These are phyloP conservation scores for Scedosporium minutisporum DNA, from an alignment of 2,329 filamentous ascomycete genomes.

Conservation along the genomic window DNA sequence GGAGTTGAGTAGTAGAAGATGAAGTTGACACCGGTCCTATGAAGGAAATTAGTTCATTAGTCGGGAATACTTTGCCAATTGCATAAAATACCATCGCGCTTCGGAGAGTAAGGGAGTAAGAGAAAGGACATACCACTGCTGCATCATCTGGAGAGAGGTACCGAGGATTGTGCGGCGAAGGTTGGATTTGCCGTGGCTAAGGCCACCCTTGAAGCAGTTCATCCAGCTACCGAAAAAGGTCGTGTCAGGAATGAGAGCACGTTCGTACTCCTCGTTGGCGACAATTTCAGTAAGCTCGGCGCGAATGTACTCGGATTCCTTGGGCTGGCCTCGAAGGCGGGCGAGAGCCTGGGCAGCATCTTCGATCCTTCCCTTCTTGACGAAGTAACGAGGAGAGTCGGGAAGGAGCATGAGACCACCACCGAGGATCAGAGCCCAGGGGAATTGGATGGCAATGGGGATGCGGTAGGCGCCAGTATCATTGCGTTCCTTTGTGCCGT, in stretches of 20 bases:
- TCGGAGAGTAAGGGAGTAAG: neutral
- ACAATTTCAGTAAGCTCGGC: conserved; percentile 75
- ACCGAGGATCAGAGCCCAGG: conserved; percentile 69
- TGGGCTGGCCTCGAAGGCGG: conserved; percentile 63
- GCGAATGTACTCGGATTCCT: conserved; percentile 65
- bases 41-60: neutral
- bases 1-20: conserved; percentile 82
- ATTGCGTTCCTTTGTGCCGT: conserved; percentile 52
- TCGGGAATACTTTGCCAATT: too few relatives aligned
- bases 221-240: conserved; percentile 61
- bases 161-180: conserved; percentile 62
- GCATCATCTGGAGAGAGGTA: conserved; percentile 71
- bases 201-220: conserved; percentile 56
- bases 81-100: neutral
- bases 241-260: conserved; percentile 53
- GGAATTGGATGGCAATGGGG: conserved; percentile 69
- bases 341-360: conserved; percentile 53
- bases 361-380: conserved; percentile 65
- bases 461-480: conserved; percentile 68
- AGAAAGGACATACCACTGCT: conserved; percentile 42
- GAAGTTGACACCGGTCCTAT: conserved; percentile 78
- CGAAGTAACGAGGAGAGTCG: conserved; percentile 77
- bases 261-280: conserved; percentile 82
- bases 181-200: conserved; percentile 55
- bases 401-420: conserved; percentile 66